Base-by-base conservation (phyloP, 176 grass and related monocot genomes). In the Oryza coarctata region DNA sequence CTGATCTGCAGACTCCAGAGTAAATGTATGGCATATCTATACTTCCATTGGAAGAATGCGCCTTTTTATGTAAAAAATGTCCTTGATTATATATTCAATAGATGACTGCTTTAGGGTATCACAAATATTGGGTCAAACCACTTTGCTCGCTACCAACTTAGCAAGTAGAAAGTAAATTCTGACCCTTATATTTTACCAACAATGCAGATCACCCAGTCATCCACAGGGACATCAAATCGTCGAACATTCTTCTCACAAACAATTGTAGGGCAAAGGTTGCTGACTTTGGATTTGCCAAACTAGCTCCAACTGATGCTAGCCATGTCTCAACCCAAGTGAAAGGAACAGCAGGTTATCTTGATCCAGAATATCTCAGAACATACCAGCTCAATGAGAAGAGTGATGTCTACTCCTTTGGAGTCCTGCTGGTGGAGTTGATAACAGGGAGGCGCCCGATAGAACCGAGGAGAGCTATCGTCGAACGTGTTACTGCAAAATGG, bases 171-270 rank as follows among this genome's bases (percentile, higher is more conserved):
- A 71, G 30, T 58, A 22, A 20, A 39, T 74, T 60, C 43, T 57
- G 34, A 83, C 70, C 76, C 60, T 29, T 75, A 47, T 34, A 12
- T 77, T 90, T 70, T 31, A 63, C 58, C 25, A 0, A 25, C 25
- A 0, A 25, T 85, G 85, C 76, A 97, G 94, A 97, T 72, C 80
- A 97, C 44, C 94, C 94, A 36, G 85, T 97, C 68, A 97, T 97
- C 80, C 94, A 97, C 63, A 87, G 92, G 76, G 94, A 97, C 63
- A 94, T 97, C 63, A 97, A 97, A 90, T 97, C 94, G 43, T 94
- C 94, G 0, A 97, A 97, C 80, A 97, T 97, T 70, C 92, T 97
- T 49, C 71, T 97, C 47, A 85, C 78, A 4, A 85, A 84, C 64
- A 94, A 86, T 74, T 75, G 26, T 12, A 89, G 92, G 60, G 92